Percentiles rank a stretch among this genome's conserved stretches.
Evolutionary conservation across 192 early-diverging fungal species (phyloP).

Genomic region (Entomortierella lignicola): DNA sequence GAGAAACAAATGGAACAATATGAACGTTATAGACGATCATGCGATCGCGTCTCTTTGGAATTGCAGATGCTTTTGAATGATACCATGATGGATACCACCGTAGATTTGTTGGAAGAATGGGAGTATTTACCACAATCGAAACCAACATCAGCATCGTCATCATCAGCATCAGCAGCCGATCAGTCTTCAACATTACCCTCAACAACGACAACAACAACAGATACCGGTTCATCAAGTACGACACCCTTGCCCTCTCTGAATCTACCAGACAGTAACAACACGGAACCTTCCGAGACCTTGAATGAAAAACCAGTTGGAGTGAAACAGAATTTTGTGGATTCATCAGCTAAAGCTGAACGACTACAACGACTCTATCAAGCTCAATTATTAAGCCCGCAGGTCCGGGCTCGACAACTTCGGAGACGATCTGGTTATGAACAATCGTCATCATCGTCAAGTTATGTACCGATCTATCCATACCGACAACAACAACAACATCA

Average conservation of each 20-base stretch:
- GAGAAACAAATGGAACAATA: conserved; percentile 51
- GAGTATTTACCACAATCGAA: neutral
- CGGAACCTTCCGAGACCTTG: no score
- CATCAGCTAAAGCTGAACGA: conserved; percentile 15
- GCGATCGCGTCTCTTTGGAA: conserved; percentile 38
- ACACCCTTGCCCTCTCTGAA: neutral
- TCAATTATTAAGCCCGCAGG: conserved; percentile 16
- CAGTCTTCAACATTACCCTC: neutral
- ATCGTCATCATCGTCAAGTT: neutral
- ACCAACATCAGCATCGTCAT: neutral
- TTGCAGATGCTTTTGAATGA: conserved; percentile 35
- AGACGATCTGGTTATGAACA: neutral
- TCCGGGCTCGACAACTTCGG: conserved; percentile 4
- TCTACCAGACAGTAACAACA: no score
- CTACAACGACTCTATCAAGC: conserved; percentile 14
- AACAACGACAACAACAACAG: neutral
- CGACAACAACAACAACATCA: neutral
- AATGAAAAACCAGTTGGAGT: neutral
- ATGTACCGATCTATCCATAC: neutral
- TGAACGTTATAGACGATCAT: conserved; percentile 37
- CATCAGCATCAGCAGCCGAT: neutral
- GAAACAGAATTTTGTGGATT: no score
- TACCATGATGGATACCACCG: conserved; percentile 8
- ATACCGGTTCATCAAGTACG: neutral
- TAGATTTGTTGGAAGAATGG: conserved; percentile 3